These are phyloP conservation scores for Carex sylvatica DNA, from an alignment of 202 grass and related monocot species.

Conservation along the genomic window DNA sequence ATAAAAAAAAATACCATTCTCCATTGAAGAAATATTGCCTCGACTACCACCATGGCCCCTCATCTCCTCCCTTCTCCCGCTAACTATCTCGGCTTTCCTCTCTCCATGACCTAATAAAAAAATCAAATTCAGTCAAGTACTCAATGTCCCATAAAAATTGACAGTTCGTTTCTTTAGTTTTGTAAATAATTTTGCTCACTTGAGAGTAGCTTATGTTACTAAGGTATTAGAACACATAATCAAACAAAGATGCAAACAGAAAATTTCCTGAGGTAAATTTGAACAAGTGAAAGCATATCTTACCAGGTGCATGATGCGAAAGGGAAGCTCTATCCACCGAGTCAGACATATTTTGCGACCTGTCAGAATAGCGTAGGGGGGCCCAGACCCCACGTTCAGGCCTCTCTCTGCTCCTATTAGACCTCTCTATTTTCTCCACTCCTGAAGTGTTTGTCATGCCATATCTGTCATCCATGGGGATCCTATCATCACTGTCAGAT, in stretches of 20 bases:
- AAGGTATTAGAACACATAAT: background rate
- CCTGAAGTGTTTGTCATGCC: slow-evolving; percentile 20
- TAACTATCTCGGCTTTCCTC: slow-evolving; percentile 53
- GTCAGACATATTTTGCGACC: slow-evolving; percentile 38
- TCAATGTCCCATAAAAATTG: slow-evolving; percentile 2
- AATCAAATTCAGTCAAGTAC: slow-evolving; percentile 24
- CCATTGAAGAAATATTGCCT: slow-evolving; percentile 31
- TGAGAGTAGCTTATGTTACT: background rate
- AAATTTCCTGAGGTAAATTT: background rate
- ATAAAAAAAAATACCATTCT: slow-evolving; percentile 62
- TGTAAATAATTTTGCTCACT: background rate
- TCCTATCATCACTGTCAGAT: slow-evolving; percentile 78
- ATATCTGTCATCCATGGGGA: slow-evolving; percentile 55
- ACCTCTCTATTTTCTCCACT: slow-evolving; percentile 71
- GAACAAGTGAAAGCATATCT: background rate
- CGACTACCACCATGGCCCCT: slow-evolving; percentile 57
- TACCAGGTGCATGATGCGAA: slow-evolving; percentile 55
- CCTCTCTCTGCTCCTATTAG: slow-evolving; percentile 83
- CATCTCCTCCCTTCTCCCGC: slow-evolving; percentile 46
- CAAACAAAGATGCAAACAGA: background rate
- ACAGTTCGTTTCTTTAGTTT: background rate
- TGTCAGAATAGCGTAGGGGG: slow-evolving; percentile 72
- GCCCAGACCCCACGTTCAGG: slow-evolving; percentile 89
- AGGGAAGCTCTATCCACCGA: slow-evolving; percentile 44
- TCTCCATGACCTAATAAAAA: slow-evolving; percentile 53